Evolutionary conservation across 495 filamentous ascomycete genomes (phyloP).

Genomic region (Tuber magnatum): DNA sequence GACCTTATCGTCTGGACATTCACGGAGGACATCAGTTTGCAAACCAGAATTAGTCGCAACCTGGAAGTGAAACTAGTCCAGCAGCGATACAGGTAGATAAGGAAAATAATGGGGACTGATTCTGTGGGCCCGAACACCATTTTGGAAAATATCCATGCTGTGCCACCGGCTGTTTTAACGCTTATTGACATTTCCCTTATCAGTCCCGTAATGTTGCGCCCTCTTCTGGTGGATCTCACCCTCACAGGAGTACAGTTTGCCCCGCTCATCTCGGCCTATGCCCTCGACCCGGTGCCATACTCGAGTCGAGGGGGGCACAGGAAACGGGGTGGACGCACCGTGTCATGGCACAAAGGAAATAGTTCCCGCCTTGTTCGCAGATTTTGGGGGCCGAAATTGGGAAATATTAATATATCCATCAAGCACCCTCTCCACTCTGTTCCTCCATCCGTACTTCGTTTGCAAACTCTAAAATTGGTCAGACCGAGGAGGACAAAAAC

Average conservation of each 20-base stretch:
- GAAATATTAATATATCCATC: constrained; percentile 5
- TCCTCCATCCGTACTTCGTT: background rate
- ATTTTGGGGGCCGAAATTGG: background rate
- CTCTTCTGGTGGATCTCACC: background rate
- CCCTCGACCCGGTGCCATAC: background rate
- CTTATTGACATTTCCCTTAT: background rate
- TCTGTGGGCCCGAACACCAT: background rate
- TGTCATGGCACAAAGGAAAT: background rate
- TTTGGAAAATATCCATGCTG: background rate
- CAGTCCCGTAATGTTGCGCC: background rate
- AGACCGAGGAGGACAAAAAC: background rate
- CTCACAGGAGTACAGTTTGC: background rate
- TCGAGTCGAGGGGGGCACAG: background rate
- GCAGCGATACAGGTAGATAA: background rate
- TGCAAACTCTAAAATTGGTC: background rate
- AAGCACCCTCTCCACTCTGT: background rate
- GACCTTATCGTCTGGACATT: background rate
- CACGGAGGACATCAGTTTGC: background rate
- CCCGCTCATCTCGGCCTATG: background rate
- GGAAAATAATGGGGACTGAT: background rate
- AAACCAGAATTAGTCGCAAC: constrained; percentile 1
- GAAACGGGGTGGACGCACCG: background rate
- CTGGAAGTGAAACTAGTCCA: background rate
- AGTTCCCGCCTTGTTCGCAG: background rate
- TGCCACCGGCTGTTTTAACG: background rate